Conservation (phyloP, 495 filamentous ascomycete species). For the Trichodelitschia bisporula region DNA sequence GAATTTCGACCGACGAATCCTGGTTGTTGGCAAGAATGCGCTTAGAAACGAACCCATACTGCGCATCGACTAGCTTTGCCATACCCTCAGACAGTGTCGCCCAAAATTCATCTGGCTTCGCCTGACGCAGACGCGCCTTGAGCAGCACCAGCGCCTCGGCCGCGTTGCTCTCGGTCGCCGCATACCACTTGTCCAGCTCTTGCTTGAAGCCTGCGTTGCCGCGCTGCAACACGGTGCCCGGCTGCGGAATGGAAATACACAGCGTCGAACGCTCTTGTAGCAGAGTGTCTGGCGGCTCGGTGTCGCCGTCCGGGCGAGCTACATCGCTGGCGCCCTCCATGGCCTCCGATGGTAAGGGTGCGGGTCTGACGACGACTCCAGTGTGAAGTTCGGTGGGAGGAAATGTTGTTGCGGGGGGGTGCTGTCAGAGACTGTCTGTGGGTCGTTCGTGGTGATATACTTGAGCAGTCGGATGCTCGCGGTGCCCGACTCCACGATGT, state of each 20-base stretch:
- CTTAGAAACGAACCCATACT: conserved; percentile 50
- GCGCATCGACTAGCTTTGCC: conserved; percentile 34
- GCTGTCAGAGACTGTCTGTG: too few relatives aligned
- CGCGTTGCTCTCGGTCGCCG: conserved; percentile 31
- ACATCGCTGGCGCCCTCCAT: too few relatives aligned
- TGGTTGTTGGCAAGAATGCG: conserved; percentile 35
- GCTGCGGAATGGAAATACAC: conserved; percentile 8
- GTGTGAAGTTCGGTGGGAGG: too few relatives aligned
- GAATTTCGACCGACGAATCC: conserved; percentile 29
- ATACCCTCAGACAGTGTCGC: conserved; percentile 38
- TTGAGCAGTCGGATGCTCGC: too few relatives aligned
- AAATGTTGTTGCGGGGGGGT: too few relatives aligned
- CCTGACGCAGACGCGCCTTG: conserved; percentile 29
- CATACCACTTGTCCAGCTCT: conserved; percentile 21
- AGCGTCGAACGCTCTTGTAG: conserved; percentile 10
- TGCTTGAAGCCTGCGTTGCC: conserved; percentile 26
- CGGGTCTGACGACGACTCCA: too few relatives aligned
- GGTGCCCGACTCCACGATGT: too few relatives aligned
- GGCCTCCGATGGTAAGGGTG: too few relatives aligned
- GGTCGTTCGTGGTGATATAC: too few relatives aligned
- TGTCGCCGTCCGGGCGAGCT: too few relatives aligned
- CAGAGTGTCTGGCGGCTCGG: conserved; percentile 8
- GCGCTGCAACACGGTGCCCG: conserved; percentile 16
- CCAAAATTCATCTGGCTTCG: conserved; percentile 42
- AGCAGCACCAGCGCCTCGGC: conserved; percentile 35